Percentiles rank a stretch among this genome's conserved stretches.
Conservation (phyloP, 495 filamentous ascomycete genomes). For the Neurospora sp. region DNA sequence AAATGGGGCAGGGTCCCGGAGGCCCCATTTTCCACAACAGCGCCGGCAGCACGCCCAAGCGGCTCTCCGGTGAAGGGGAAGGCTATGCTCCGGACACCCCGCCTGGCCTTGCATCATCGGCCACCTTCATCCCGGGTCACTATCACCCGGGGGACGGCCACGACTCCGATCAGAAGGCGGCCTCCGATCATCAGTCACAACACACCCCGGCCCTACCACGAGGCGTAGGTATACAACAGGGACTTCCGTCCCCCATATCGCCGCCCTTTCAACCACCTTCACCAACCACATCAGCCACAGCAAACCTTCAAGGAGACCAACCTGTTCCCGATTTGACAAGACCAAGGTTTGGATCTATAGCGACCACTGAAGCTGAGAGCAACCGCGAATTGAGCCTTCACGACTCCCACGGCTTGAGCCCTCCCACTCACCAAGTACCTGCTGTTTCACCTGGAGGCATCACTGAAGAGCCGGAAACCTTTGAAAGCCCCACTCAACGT, state of each 20-base stretch:
- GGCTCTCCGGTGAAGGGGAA: conserved; percentile 9
- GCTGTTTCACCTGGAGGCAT: conserved; percentile 17
- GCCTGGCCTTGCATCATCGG: background rate
- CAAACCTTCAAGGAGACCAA: background rate
- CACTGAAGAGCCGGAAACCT: conserved; percentile 21
- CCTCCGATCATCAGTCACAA: conserved; percentile 8
- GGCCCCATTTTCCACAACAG: conserved; percentile 19
- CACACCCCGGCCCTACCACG: conserved; percentile 8
- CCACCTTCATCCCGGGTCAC: conserved; percentile 1
- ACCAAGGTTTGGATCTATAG: conserved; percentile 7
- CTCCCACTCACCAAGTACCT: conserved; percentile 17
- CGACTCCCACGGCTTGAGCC: conserved; percentile 15
- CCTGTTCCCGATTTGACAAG: background rate
- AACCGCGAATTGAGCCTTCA: conserved; percentile 17
- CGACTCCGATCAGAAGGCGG: conserved; percentile 7
- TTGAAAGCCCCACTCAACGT: conserved; percentile 11
- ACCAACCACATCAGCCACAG: conserved; percentile 1
- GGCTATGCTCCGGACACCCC: background rate
- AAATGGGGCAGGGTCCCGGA: conserved; percentile 27
- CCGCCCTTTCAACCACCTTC: conserved; percentile 14
- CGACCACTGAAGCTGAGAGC: conserved; percentile 15
- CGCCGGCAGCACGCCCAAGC: conserved; percentile 15
- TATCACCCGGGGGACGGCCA: conserved; percentile 7
- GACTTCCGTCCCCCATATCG: conserved; percentile 20
- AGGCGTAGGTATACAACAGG: conserved; percentile 14